These are phyloP conservation scores for Begonia loranthoides DNA, from an alignment of 306 rosid genomes.

Conservation along the genomic window DNA sequence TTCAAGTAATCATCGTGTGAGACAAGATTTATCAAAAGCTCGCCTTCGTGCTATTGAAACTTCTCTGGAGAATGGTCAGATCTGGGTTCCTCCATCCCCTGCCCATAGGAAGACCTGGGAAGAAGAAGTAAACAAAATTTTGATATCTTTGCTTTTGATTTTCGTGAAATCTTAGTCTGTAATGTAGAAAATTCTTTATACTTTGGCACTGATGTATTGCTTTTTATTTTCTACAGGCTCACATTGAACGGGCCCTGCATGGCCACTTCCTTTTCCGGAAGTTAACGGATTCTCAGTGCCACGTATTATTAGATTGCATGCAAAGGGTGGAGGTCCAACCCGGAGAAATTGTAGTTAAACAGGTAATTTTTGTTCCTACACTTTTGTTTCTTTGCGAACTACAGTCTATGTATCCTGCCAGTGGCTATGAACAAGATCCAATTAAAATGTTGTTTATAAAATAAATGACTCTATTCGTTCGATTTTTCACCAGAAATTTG, in stretches of 20 bases:
- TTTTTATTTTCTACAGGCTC: slow-evolving; percentile 61
- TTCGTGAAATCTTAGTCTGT: background rate
- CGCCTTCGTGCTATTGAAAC: slow-evolving; percentile 82
- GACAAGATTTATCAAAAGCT: slow-evolving; percentile 87
- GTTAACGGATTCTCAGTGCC: slow-evolving; percentile 88
- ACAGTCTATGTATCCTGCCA: too few relatives aligned
- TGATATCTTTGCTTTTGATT: slow-evolving; percentile 10
- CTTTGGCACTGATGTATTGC: slow-evolving; percentile 10
- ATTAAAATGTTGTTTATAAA: too few relatives aligned
- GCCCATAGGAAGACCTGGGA: slow-evolving; percentile 99
- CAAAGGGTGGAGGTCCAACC: slow-evolving; percentile 89
- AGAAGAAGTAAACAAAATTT: slow-evolving; percentile 60
- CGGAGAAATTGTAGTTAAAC: slow-evolving; percentile 82
- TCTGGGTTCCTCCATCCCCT: slow-evolving; percentile 90
- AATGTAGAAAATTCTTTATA: too few relatives aligned
- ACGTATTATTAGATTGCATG: slow-evolving; percentile 96
- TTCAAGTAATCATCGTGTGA: slow-evolving; percentile 56
- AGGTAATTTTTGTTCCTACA: slow-evolving; percentile 28
- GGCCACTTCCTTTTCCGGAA: slow-evolving; percentile 97
- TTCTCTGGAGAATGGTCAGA: slow-evolving; percentile 85
- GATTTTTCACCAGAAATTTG: too few relatives aligned
- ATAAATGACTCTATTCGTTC: too few relatives aligned
- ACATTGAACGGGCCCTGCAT: slow-evolving; percentile 73
- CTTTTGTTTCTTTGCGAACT: too few relatives aligned
- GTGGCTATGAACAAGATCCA: too few relatives aligned